Base-by-base conservation (phyloP, 805 yeast species). In the Wickerhamomyces sydowiorum region DNA sequence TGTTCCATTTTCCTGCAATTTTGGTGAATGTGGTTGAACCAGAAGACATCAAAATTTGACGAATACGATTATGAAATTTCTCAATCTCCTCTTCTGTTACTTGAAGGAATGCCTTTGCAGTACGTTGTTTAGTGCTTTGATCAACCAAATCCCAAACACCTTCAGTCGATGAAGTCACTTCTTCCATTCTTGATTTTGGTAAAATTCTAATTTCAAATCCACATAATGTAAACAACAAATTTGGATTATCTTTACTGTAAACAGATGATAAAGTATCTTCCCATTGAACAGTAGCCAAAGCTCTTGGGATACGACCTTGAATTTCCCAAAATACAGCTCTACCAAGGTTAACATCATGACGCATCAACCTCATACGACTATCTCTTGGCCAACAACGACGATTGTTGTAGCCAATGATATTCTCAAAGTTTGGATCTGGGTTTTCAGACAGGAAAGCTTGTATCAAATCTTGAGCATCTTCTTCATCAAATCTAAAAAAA, bases 1-100 rank as follows among this genome's bases (percentile, higher is more conserved):
- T 87, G 57, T 93, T 93, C 99, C 99, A 93, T 55, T 88, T 88
- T 31, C 90, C 82, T 2, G 96, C 96, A 44, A 90, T 84, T 59
- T 89, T 93, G 0, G 96, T 85, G 61, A 93, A 93, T 0, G 99
- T 87, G 0, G 96, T 82, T 0, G 96, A 86, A 0, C 99, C 99
- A 0, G 97, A 84, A 2, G 96, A 82, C 96, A 93, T 86, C 52
- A 93, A 70, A 38, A 93, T 80, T 55, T 91, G 96, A 25, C 96
- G 73, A 31, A 93, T 82, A 41, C 95, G 73, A 57, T 85, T 86
- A 49, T 84, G 80, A 67, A 93, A 93, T 36, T 75, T 75, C 22
- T 80, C 85, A 33, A 93, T 81, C 39, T 84, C 96, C 37, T 77
- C 87, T 36, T 79, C 80, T 0, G 95, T 75, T 0, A 93, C 98